Conservation (phyloP, 257 asterid species). For the Solanum appendiculatum region DNA sequence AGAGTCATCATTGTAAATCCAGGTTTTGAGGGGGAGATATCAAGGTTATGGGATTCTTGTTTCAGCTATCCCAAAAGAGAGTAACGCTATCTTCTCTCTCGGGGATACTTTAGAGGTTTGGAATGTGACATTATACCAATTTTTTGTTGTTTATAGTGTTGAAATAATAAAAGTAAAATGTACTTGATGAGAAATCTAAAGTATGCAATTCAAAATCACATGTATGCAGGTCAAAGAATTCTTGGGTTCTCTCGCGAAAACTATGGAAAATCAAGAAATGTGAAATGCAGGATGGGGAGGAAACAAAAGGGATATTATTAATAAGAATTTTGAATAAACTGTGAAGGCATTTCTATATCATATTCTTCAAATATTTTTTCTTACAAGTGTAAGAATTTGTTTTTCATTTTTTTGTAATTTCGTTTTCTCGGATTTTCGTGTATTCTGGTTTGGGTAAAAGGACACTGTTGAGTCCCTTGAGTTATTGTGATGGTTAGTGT, state of each 20-base stretch:
- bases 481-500: not conserved
- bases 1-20: too few relatives aligned
- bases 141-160: not conserved
- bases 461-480: not conserved
- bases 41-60: constrained; percentile 83
- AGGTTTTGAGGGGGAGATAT: constrained; percentile 52
- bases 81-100: constrained; percentile 76
- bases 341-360: not conserved
- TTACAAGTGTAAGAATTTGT: not conserved
- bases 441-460: not conserved
- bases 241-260: constrained; percentile 45
- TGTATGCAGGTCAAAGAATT: constrained; percentile 53
- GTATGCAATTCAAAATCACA: not conserved
- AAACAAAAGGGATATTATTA: not conserved
- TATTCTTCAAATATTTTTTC: not conserved
- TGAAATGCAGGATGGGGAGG: not conserved
- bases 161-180: not conserved
- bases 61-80: constrained; percentile 62
- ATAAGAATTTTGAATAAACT: not conserved
- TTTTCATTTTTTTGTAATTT: not conserved
- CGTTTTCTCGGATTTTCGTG: not conserved
- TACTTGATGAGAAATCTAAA: not conserved
- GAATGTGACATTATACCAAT: not conserved
- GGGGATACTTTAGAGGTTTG: constrained; percentile 74
- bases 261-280: constrained; percentile 21